Percentiles rank a stretch among this genome's conserved stretches.
phyloP scores from a whole-genome alignment of 2,329 filamentous ascomycete genomes.

The Arthrinium phaeospermum region DNA sequence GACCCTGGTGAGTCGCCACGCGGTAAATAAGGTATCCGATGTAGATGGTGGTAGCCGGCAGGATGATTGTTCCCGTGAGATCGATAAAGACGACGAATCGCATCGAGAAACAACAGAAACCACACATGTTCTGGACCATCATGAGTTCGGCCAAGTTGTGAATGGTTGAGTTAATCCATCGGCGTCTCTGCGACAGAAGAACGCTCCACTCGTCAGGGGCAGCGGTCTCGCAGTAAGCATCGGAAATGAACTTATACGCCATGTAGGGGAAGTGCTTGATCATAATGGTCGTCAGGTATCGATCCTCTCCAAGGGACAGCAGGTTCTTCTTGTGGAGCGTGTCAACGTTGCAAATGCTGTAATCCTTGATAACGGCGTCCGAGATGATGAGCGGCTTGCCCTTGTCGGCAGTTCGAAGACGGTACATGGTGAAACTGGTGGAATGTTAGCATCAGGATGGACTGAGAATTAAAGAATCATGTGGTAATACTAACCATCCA shows the following conservation, averaged over 20 bases:
- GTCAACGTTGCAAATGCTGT: slow-evolving; percentile 87
- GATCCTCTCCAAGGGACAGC: slow-evolving; percentile 80
- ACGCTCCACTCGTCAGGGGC: slow-evolving; percentile 95
- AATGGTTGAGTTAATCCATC: slow-evolving; percentile 99
- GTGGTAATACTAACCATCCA: slow-evolving; percentile 77
- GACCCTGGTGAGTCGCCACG: slow-evolving; percentile 70
- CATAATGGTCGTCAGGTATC: slow-evolving; percentile 93
- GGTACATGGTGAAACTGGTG: slow-evolving; percentile 96
- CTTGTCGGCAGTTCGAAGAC: slow-evolving; percentile 89
- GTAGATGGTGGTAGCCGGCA: slow-evolving; percentile 88
- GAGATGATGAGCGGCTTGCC: slow-evolving; percentile 94
- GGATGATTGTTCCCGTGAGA: slow-evolving; percentile 88
- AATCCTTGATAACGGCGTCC: slow-evolving; percentile 85
- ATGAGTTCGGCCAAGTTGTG: slow-evolving; percentile 95
- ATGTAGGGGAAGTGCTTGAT: slow-evolving; percentile 95
- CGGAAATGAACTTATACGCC: slow-evolving; percentile 94
- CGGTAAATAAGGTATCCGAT: slow-evolving; percentile 86
- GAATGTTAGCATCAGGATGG: slow-evolving; percentile 23
- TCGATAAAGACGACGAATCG: slow-evolving; percentile 95
- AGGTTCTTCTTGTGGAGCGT: slow-evolving; percentile 92
- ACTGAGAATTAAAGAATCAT: slow-evolving; percentile 31
- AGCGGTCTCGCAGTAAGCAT: slow-evolving; percentile 91
- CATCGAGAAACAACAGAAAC: slow-evolving; percentile 99
- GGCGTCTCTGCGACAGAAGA: slow-evolving; percentile 93
- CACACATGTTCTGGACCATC: slow-evolving; percentile 90